Evolutionary conservation across 139 green algal genomes (phyloP).

Genomic region (Gonium pectorale): DNA sequence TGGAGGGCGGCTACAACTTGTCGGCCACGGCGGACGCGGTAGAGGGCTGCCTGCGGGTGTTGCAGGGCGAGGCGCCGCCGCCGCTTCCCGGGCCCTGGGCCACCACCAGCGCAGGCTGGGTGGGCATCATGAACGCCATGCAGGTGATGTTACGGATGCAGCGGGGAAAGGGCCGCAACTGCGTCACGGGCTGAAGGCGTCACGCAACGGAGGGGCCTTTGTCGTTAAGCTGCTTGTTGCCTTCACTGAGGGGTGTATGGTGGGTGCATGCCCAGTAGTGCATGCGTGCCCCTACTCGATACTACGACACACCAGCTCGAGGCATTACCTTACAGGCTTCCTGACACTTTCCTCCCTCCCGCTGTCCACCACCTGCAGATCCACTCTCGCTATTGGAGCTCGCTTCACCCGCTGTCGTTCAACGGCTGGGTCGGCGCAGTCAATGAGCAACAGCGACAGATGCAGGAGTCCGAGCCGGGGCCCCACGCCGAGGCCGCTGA

Average conservation of each 20-base stretch:
- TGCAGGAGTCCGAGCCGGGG: not conserved
- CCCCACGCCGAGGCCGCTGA: too few species aligned
- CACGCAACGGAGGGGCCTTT: too few species aligned
- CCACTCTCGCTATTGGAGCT: conserved; percentile 37
- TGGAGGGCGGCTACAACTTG: conserved; percentile 80
- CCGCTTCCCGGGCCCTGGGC: conserved; percentile 41
- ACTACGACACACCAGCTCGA: too few species aligned
- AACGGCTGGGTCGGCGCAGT: conserved; percentile 51
- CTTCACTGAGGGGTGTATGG: too few species aligned
- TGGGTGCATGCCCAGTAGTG: too few species aligned
- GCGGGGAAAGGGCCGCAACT: too few species aligned
- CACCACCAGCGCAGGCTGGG: conserved; percentile 29
- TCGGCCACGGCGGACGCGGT: conserved; percentile 58
- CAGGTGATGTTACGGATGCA: too few species aligned
- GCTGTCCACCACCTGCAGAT: conserved; percentile 35
- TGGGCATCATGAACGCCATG: conserved; percentile 55
- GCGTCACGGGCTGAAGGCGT: too few species aligned
- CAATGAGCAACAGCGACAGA: conserved; percentile 15
- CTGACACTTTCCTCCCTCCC: not conserved
- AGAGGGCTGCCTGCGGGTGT: conserved; percentile 73
- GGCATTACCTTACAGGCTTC: too few species aligned
- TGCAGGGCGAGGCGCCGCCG: conserved; percentile 71
- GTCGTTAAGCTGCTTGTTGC: too few species aligned
- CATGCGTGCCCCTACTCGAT: too few species aligned
- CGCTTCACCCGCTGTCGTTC: conserved; percentile 38